Conservation (phyloP, 441 rosid genomes). For the Dalechampia spathulata region DNA sequence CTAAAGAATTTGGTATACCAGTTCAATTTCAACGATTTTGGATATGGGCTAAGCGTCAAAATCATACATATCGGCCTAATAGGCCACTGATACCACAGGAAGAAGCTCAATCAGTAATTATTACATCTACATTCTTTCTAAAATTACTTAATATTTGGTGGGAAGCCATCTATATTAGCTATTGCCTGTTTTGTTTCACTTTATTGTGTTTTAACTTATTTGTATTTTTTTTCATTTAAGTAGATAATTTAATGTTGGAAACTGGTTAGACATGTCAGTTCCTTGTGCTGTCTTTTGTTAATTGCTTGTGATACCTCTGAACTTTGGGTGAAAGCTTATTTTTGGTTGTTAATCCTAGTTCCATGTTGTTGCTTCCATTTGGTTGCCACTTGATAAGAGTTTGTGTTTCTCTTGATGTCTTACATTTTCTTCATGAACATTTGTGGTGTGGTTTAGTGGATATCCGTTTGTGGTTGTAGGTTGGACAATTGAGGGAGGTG, state of each 20-base stretch:
- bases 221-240: background rate
- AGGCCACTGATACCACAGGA: constrained; percentile 78
- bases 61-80: constrained; percentile 97
- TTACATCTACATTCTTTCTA: background rate
- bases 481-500: constrained; percentile 85
- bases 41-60: constrained; percentile 98
- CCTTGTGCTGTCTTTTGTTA: background rate
- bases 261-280: too few species aligned
- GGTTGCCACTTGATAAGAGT: background rate
- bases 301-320: background rate
- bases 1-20: constrained; percentile 87
- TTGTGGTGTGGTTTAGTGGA: constrained; percentile 3
- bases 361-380: background rate
- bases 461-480: constrained; percentile 37
- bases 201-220: background rate
- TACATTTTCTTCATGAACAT: background rate
- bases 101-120: constrained; percentile 72
- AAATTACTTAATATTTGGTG: background rate
- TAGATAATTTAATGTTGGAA: too few species aligned
- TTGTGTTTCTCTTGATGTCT: background rate
- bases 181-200: background rate
- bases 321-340: background rate
- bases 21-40: constrained; percentile 84
- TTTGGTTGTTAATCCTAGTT: background rate
- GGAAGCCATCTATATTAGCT: background rate